Evolutionary conservation across 768 basidiomycete species (phyloP).

Genomic region (Leccinum longicurvipes): DNA sequence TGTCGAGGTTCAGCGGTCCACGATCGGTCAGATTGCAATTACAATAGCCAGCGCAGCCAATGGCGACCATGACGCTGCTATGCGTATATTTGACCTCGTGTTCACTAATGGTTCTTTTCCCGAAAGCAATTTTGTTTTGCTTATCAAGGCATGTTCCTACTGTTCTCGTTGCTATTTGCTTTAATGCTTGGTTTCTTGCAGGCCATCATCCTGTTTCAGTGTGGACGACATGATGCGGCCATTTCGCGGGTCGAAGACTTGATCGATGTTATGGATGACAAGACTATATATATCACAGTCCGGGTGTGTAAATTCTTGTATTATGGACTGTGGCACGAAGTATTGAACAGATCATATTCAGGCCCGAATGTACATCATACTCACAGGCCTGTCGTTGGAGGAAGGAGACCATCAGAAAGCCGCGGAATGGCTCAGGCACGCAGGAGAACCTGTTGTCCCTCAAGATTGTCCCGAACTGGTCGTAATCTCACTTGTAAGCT

Average conservation of each 20-base stretch:
- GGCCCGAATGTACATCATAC: conserved; percentile 8
- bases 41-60: background rate
- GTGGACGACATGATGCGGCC: background rate
- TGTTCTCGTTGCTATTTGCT: background rate
- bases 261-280: background rate
- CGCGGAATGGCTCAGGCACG: background rate
- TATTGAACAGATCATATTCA: background rate
- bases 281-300: background rate
- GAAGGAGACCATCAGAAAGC: background rate
- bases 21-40: conserved; percentile 9
- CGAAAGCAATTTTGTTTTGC: conserved; percentile 9
- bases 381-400: background rate
- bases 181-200: background rate
- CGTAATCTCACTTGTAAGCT: conserved; percentile 10
- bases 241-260: conserved; percentile 4
- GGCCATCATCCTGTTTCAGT: conserved; percentile 10
- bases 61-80: conserved; percentile 4
- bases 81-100: conserved; percentile 8
- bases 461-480: background rate
- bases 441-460: background rate
- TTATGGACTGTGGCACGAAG: no score
- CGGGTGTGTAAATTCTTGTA: background rate
- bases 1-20: conserved; percentile 1
- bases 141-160: conserved; percentile 5
- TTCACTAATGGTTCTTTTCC: background rate